Conservation (phyloP, 495 filamentous ascomycete genomes). For the Chaetomium tenue region DNA sequence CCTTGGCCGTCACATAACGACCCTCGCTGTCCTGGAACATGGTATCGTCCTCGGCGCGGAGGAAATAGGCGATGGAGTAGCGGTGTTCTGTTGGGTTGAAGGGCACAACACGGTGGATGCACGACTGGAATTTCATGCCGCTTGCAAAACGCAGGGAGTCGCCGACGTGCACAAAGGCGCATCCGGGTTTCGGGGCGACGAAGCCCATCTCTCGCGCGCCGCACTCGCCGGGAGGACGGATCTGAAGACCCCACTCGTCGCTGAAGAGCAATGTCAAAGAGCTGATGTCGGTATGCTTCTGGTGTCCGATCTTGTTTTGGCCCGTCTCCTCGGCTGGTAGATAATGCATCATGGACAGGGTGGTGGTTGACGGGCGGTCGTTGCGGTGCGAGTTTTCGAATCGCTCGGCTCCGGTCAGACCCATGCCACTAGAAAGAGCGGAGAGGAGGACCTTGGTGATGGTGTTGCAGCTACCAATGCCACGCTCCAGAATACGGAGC, state of each 20-base stretch:
- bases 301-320: constrained; percentile 48
- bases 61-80: constrained; percentile 59
- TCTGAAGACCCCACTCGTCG: constrained; percentile 58
- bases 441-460: constrained; percentile 53
- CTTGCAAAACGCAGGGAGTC: constrained; percentile 56
- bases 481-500: constrained; percentile 46
- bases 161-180: constrained; percentile 57
- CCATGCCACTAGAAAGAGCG: constrained; percentile 48
- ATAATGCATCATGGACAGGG: constrained; percentile 50
- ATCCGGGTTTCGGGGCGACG: constrained; percentile 49
- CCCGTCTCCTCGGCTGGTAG: constrained; percentile 43
- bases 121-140: constrained; percentile 51
- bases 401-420: constrained; percentile 41
- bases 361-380: constrained; percentile 49
- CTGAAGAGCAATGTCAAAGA: constrained; percentile 57
- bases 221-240: constrained; percentile 46
- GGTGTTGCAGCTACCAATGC: constrained; percentile 50
- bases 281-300: constrained; percentile 61
- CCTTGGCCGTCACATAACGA: constrained; percentile 46
- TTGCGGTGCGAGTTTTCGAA: constrained; percentile 56
- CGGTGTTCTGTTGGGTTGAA: constrained; percentile 49
- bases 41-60: constrained; percentile 53
- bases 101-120: constrained; percentile 58
- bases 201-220: constrained; percentile 51
- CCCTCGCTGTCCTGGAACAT: constrained; percentile 54